Percentiles rank a stretch among this genome's conserved stretches.
These are phyloP conservation scores for Prinsepia uniflora DNA, from an alignment of 306 rosid species.

Conservation along the genomic window DNA sequence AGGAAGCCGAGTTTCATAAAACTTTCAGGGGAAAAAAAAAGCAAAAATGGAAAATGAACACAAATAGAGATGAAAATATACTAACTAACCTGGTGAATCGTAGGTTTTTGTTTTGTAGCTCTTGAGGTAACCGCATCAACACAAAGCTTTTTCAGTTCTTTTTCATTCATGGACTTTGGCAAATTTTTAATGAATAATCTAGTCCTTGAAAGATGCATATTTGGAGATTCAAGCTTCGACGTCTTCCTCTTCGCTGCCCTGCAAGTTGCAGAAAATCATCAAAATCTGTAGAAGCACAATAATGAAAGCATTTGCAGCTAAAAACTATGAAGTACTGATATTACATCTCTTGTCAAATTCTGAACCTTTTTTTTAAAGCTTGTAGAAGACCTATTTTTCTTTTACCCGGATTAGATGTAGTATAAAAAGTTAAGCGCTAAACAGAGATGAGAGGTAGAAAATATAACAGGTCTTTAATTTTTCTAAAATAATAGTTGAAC, in stretches of 20 bases:
- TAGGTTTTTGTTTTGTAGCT: constrained; percentile 87
- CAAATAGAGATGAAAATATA: constrained; percentile 12
- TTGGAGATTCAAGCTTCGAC: constrained; percentile 90
- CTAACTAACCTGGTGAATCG: constrained; percentile 67
- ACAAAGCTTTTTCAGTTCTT: constrained; percentile 75
- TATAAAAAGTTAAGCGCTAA: neutral
- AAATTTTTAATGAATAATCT: constrained; percentile 81
- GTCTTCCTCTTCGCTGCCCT: constrained; percentile 71
- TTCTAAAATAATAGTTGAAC: neutral
- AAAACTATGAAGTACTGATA: neutral
- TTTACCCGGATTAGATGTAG: neutral
- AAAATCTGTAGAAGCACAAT: constrained; percentile 1
- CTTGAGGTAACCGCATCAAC: constrained; percentile 75
- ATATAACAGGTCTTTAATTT: neutral
- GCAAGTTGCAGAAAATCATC: constrained; percentile 17
- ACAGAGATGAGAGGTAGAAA: neutral
- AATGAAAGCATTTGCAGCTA: constrained; percentile 5
- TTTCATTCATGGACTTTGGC: constrained; percentile 80
- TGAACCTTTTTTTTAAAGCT: neutral
- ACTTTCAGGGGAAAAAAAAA: neutral
- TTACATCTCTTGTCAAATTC: neutral
- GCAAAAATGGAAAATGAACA: neutral
- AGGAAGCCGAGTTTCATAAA: neutral
- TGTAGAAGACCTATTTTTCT: neutral
- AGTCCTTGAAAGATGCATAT: constrained; percentile 84